These are phyloP conservation scores for Ophiostoma angusticollis DNA, from an alignment of 2,329 filamentous ascomycete species.

Conservation along the genomic window DNA sequence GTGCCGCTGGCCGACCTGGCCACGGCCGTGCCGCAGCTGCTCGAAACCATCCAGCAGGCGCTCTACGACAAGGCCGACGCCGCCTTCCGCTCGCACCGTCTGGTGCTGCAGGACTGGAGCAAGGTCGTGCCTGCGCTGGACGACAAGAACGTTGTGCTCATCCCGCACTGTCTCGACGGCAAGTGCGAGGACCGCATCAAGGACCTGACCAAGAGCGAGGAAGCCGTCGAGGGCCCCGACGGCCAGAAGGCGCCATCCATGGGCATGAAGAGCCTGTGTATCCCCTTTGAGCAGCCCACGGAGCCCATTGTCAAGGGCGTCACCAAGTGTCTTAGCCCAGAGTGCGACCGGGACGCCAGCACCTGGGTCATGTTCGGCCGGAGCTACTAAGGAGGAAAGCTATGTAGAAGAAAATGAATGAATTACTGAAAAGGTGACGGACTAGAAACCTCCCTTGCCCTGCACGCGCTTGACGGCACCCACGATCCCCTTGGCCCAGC, in stretches of 20 bases:
- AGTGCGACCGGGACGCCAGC: conserved; percentile 64
- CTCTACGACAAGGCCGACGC: conserved; percentile 65
- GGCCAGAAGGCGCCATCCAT: conserved; percentile 42
- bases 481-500: conserved; percentile 44
- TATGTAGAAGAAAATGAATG: background rate
- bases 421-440: background rate
- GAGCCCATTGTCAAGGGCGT: conserved; percentile 64
- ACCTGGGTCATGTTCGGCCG: conserved; percentile 89
- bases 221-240: conserved; percentile 35
- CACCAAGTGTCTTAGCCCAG: conserved; percentile 85
- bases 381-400: conserved; percentile 40
- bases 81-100: conserved; percentile 67
- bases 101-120: conserved; percentile 74
- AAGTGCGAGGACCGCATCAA: conserved; percentile 93
- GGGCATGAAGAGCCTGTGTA: conserved; percentile 62
- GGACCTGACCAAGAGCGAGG: conserved; percentile 71
- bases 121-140: conserved; percentile 86
- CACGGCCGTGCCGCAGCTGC: conserved; percentile 62
- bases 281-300: conserved; percentile 68
- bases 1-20: conserved; percentile 63
- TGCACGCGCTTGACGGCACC: conserved; percentile 46
- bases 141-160: conserved; percentile 80
- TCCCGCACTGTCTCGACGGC: conserved; percentile 71
- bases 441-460: conserved; percentile 40
- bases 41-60: conserved; percentile 82